A percentile compares a stretch with the other conserved stretches of the same genome.
Conservation (phyloP, 192 early-diverging fungal genomes). For the Martensiomyces pterosporus region DNA sequence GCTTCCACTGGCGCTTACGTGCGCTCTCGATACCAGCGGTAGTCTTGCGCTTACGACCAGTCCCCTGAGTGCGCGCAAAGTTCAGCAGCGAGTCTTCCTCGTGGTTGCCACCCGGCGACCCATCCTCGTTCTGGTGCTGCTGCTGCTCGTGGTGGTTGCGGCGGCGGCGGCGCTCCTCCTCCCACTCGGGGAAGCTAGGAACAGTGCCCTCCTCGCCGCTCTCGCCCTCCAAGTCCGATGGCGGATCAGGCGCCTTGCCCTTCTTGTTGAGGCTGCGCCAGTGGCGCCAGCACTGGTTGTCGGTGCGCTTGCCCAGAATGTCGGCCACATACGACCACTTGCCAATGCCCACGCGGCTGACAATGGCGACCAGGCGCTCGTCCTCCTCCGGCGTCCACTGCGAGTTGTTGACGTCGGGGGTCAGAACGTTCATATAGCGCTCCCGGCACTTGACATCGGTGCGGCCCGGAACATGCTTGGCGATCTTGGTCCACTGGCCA, state of each 20-base stretch:
- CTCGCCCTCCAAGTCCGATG: conserved; percentile 22
- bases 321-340: conserved; percentile 57
- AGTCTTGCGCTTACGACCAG: conserved; percentile 50
- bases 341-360: conserved; percentile 46
- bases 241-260: conserved; percentile 47
- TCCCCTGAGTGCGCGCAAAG: conserved; percentile 32
- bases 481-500: conserved; percentile 67
- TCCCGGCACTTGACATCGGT: conserved; percentile 79
- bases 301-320: conserved; percentile 49
- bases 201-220: conserved; percentile 47
- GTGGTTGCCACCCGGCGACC: neutral
- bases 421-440: conserved; percentile 67
- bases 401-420: conserved; percentile 54
- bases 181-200: conserved; percentile 49
- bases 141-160: neutral
- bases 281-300: conserved; percentile 56
- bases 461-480: conserved; percentile 63
- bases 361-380: conserved; percentile 37
- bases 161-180: conserved; percentile 33
- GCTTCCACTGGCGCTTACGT: conserved; percentile 53
- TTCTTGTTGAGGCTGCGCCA: conserved; percentile 51
- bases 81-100: conserved; percentile 22
- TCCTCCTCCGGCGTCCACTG: conserved; percentile 56
- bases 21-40: conserved; percentile 49
- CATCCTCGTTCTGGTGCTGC: conserved; percentile 3